Evolutionary conservation across 2,329 filamentous ascomycete genomes (phyloP), one percentile per base, ranked within the genome.

Genomic region (Fusarium pseudocircinatum): DNA sequence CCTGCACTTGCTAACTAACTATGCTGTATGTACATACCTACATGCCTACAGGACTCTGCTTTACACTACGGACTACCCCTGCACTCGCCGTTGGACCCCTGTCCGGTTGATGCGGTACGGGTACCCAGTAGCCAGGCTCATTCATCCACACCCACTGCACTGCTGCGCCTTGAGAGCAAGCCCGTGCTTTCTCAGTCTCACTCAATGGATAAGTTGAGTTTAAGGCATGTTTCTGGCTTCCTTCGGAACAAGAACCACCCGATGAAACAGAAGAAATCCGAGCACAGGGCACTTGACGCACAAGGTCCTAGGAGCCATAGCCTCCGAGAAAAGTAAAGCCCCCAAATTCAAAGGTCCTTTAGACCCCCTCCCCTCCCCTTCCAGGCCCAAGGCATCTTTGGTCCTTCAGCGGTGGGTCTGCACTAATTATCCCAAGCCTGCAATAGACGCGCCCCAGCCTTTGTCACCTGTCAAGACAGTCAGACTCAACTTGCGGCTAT

Each of bases 391-490:
- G 76, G 76, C 76, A 77, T 75, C 76, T 72, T 78, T 76, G 62
- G 61, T 49, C 67, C 69, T 74, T 75, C 62, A 59, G 58, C 61
- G 60, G 72, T 75, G 69, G 75, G 70, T 65, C 77, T 75, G 61
- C 71, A 74, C 76, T 72, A 47, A 47, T 47, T 47, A 70, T 77
- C 72, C 70, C 73, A 75, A 72, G 73, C 76, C 75, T 79, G 77
- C 75, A 78, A 78, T 75, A 75, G 77, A 77, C 67, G 67, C 74
- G 71, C 71, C 72, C 68, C 71, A 74, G 77, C 73, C 73, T 75
- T 71, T 69, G 77, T 80, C 79, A 79, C 73, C 78, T 78, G 77
- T 79, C 71, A 72, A 62, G 74, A 79, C 77, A 75, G 78, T 80
- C 78, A 79, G 79, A 79, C 74, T 69, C 58, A 61, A 74, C 63